Percentiles rank a stretch among this genome's conserved stretches.
phyloP scores from a whole-genome alignment of 257 asterid species.

The Solanum dulcamara region DNA sequence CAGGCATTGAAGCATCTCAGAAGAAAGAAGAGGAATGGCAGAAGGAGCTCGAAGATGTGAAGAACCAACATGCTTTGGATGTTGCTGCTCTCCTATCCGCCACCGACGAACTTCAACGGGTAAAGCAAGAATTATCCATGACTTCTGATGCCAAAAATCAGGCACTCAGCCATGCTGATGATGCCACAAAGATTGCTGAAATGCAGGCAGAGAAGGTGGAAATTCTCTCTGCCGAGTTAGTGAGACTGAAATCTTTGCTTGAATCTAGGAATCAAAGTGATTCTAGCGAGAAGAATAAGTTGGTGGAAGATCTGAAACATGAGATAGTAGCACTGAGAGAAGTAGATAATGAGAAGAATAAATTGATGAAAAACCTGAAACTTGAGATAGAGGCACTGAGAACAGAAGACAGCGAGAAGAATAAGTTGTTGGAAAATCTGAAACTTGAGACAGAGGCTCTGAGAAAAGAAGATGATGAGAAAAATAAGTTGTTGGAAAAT shows the following conservation, averaged over 20 bases:
- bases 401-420: constrained; percentile 22
- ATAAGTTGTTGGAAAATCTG: constrained; percentile 20
- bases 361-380: constrained; percentile 14
- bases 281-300: constrained; percentile 41
- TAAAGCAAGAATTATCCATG: constrained; percentile 61
- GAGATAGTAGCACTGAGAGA: constrained; percentile 51
- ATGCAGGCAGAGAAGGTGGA: constrained; percentile 60
- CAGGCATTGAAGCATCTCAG: constrained; percentile 79
- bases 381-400: neutral
- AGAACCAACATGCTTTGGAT: constrained; percentile 63
- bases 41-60: constrained; percentile 69
- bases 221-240: constrained; percentile 67
- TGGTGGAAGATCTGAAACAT: constrained; percentile 11
- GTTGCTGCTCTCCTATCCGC: constrained; percentile 68
- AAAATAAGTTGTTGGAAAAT: constrained; percentile 23
- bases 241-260: constrained; percentile 46
- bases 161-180: constrained; percentile 79
- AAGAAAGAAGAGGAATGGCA: constrained; percentile 76
- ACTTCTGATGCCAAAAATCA: constrained; percentile 65
- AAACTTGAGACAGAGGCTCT: constrained; percentile 1
- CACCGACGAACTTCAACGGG: constrained; percentile 63
- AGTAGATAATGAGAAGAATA: constrained; percentile 38
- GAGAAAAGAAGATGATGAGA: constrained; percentile 29
- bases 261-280: constrained; percentile 46
- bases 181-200: constrained; percentile 75